Base-by-base conservation (phyloP, 2,329 filamentous ascomycete genomes). In the Fusarium oligoseptatum region DNA sequence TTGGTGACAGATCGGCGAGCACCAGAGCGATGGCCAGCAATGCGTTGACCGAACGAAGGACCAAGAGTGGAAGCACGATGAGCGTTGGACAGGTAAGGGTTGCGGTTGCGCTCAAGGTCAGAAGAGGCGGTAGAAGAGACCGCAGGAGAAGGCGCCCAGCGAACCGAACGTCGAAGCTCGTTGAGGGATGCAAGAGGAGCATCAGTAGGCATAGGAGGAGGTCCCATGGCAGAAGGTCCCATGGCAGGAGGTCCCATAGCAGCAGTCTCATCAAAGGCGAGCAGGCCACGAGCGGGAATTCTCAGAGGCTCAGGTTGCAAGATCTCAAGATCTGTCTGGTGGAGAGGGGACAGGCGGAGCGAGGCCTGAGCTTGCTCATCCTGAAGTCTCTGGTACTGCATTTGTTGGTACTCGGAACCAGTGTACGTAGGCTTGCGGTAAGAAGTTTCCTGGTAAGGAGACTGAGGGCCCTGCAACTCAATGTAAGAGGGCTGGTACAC, bases 21-120 rank as follows among this genome's bases (percentile, higher is more conserved):
- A 27, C 8, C 15, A 11, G 66, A 45, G 5, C 29, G 32, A 14
- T 10, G 24, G 17, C 7, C 22, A 12, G 64, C 60, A 7, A 76
- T 60, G 10, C 71, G 74, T 3, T 72, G 45, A 6, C 64, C 29
- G 17, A 75, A 76, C 12, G 60, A 67, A 0, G 64, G 64, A 3
- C 60, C 64, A 5, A 60, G 32, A 2, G 63, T 34, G 10, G 50
- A 45, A n/a, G 65, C 22, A 1, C 52, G 43, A 14, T 34, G 37
- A n/a, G 64, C 43, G 10, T 43, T 45, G 7, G 71, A 55, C 24
- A 67, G 56, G 29, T 20, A 67, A 43, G 27, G 64, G 64, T 17
- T 72, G 48, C 24, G 14, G 58, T 48, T 48, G 43, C 43, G 14
- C 15, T 64, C 56, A 8, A 60, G 32, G 6, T 67, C 65, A 10